These are phyloP conservation scores for Sporothrix inflata DNA, from an alignment of 2,329 filamentous ascomycete species.

Conservation along the genomic window DNA sequence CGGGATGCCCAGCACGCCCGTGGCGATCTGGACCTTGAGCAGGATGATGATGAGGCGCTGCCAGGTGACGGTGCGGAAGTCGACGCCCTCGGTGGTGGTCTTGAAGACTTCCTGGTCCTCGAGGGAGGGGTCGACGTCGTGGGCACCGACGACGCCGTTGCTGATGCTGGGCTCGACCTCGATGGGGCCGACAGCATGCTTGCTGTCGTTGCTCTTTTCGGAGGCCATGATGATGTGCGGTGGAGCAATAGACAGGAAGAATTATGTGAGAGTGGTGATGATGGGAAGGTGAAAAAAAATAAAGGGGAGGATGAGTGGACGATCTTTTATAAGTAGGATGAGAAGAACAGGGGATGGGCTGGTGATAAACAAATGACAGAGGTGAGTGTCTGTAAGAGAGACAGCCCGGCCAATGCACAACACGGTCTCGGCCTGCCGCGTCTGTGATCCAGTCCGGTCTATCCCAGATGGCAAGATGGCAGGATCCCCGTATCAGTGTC, in stretches of 20 bases:
- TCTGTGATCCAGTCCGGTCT: background rate
- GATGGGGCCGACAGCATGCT: constrained; percentile 19
- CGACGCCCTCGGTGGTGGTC: constrained; percentile 43
- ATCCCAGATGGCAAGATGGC: too few species aligned
- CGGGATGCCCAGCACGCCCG: constrained; percentile 61
- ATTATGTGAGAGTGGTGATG: background rate
- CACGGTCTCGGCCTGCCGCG: background rate
- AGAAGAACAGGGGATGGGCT: constrained; percentile 3
- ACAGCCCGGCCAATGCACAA: background rate
- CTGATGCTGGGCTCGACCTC: constrained; percentile 19
- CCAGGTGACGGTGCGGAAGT: constrained; percentile 55
- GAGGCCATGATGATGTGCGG: constrained; percentile 17
- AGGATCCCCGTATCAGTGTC: background rate
- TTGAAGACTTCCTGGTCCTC: constrained; percentile 49
- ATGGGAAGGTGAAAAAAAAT: background rate
- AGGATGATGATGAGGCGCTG: constrained; percentile 53
- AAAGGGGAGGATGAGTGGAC: background rate
- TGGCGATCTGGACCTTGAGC: constrained; percentile 49
- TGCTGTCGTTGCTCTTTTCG: constrained; percentile 24
- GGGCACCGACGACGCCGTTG: constrained; percentile 9
- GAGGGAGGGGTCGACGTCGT: background rate
- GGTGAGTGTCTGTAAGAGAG: background rate
- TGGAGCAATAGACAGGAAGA: background rate
- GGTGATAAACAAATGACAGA: background rate
- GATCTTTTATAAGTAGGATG: background rate